Conservation (phyloP, 2,329 filamentous ascomycete genomes). For the Decorospora gaudefroyi region DNA sequence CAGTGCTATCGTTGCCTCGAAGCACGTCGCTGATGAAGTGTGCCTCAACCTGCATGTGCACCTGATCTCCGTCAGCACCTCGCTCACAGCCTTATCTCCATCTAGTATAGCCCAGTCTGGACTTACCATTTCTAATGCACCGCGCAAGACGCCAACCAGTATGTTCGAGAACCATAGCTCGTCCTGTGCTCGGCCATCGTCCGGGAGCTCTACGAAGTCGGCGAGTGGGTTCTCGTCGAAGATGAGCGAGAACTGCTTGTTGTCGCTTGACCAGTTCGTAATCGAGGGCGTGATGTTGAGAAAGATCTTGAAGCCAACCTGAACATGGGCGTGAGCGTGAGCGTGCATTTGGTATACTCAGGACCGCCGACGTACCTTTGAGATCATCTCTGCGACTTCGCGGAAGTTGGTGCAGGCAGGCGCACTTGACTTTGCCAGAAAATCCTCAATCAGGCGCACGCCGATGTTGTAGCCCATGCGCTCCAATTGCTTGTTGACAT, state of each 20-base stretch:
- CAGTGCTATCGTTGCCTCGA: conserved; percentile 91
- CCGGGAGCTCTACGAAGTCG: conserved; percentile 95
- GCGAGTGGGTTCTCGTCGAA: conserved; percentile 97
- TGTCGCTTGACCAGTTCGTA: conserved; percentile 94
- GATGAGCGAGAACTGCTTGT: conserved; percentile 92
- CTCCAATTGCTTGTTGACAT: conserved; percentile 97
- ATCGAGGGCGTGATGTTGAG: conserved; percentile 93
- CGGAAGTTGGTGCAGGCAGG: conserved; percentile 89
- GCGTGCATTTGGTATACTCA: not conserved
- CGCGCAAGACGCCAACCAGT: conserved; percentile 86
- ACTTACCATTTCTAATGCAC: conserved; percentile 89
- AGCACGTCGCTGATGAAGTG: conserved; percentile 95
- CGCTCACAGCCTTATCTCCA: not conserved
- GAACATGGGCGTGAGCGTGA: conserved; percentile 13
- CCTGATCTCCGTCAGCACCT: conserved; percentile 49
- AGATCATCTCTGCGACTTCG: conserved; percentile 95
- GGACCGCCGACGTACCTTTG: conserved; percentile 64
- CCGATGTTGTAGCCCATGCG: conserved; percentile 99
- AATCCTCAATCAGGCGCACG: conserved; percentile 93
- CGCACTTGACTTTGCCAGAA: conserved; percentile 90
- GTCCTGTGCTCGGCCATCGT: conserved; percentile 93
- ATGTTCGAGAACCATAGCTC: conserved; percentile 99
- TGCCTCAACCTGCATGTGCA: conserved; percentile 97
- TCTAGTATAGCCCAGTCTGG: not conserved
- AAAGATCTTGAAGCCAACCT: conserved; percentile 99